Evolutionary conservation across 1,139 yeast species (phyloP).

Genomic region (Pichia sp.): DNA sequence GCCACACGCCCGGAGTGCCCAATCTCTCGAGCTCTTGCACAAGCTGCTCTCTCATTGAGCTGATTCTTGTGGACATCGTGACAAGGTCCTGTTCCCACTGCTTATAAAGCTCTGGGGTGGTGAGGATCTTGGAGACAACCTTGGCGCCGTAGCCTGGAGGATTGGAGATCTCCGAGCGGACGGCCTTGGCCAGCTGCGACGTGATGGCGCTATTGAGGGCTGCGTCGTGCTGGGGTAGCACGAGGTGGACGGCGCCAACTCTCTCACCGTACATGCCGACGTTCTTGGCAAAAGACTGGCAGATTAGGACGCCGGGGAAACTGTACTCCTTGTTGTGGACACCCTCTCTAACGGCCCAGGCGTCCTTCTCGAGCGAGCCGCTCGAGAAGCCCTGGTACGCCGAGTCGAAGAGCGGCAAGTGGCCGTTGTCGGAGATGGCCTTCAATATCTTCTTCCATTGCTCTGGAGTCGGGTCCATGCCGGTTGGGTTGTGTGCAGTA

Average conservation of each 20-base stretch:
- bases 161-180: slow-evolving; percentile 83
- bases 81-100: slow-evolving; percentile 87
- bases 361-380: slow-evolving; percentile 80
- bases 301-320: slow-evolving; percentile 55
- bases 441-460: slow-evolving; percentile 77
- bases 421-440: slow-evolving; percentile 56
- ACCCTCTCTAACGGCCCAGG: slow-evolving; percentile 82
- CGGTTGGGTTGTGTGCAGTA: slow-evolving; percentile 98
- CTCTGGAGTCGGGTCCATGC: slow-evolving; percentile 83
- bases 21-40: slow-evolving; percentile 57
- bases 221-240: slow-evolving; percentile 44
- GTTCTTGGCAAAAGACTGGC: slow-evolving; percentile 98
- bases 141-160: slow-evolving; percentile 98
- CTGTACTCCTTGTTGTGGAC: slow-evolving; percentile 42
- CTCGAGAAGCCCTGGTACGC: slow-evolving; percentile 98
- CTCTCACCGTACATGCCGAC: slow-evolving; percentile 98
- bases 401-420: slow-evolving; percentile 85
- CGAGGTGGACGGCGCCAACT: slow-evolving; percentile 84
- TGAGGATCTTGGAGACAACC: slow-evolving; percentile 74
- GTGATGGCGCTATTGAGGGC: slow-evolving; percentile 47
- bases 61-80: slow-evolving; percentile 85
- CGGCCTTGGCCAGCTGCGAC: slow-evolving; percentile 75
- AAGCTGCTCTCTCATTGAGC: slow-evolving; percentile 66
- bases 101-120: slow-evolving; percentile 54
- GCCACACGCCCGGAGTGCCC: slow-evolving; percentile 88